phyloP scores from a whole-genome alignment of 169 alveolate species.

The Perkinsus marinus region DNA sequence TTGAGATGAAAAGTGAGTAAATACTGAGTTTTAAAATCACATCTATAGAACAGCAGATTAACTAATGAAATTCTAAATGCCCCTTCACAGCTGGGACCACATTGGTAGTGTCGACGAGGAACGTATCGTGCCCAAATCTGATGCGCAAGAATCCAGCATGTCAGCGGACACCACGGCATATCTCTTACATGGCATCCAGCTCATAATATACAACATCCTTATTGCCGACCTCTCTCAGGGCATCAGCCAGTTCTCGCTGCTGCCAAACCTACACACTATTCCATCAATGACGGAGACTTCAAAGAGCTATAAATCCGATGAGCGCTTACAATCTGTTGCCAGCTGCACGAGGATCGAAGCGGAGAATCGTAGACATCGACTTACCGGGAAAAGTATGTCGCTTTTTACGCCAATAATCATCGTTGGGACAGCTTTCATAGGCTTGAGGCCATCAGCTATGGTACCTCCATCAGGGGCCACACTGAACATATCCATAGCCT shows the following conservation, averaged over 20 bases:
- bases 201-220: constrained; percentile 7
- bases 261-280: constrained; percentile 9
- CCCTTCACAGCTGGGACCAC: constrained; percentile 17
- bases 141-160: no score
- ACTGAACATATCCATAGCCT: constrained; percentile 22
- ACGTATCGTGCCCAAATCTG: constrained; percentile 17
- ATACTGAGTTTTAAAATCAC: not conserved
- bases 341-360: not conserved
- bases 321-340: not conserved
- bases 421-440: constrained; percentile 4
- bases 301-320: not conserved
- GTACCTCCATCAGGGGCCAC: not conserved
- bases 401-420: constrained; percentile 14
- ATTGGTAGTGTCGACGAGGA: constrained; percentile 15
- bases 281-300: no score
- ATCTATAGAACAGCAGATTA: not conserved
- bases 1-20: no score
- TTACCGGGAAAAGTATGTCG: constrained; percentile 11
- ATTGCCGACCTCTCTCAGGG: constrained; percentile 6
- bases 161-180: no score
- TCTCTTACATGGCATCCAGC: constrained; percentile 1
- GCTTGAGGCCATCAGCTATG: not conserved
- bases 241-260: constrained; percentile 6
- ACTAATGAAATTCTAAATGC: constrained; percentile 3
- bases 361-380: not conserved